Evolutionary conservation across 768 basidiomycete genomes (phyloP).

Genomic region (button mushroom (Agaricus bisporus)): DNA sequence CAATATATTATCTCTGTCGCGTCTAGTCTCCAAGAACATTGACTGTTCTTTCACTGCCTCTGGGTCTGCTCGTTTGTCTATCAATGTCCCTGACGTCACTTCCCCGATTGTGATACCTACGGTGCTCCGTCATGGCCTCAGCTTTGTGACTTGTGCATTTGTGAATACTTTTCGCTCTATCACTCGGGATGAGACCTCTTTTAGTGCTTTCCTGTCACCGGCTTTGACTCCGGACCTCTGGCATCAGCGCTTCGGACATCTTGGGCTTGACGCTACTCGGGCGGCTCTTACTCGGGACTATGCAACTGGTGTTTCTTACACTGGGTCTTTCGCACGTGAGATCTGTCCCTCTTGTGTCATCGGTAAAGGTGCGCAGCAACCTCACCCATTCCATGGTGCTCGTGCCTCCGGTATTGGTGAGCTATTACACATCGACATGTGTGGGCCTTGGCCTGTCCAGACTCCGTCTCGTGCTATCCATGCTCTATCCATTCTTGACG

Average conservation of each 20-base stretch:
- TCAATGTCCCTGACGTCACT: neutral
- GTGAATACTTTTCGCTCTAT: neutral
- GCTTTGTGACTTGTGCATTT: neutral
- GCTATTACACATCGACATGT: constrained; percentile 20
- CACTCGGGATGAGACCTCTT: neutral
- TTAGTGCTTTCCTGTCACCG: neutral
- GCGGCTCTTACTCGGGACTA: constrained; percentile 14
- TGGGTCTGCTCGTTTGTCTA: constrained; percentile 2
- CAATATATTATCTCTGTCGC: constrained; percentile 19
- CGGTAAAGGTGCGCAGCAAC: constrained; percentile 17
- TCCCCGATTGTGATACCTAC: neutral
- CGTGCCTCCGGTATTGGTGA: constrained; percentile 13
- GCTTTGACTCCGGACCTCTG: constrained; percentile 13
- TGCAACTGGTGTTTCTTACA: constrained; percentile 12
- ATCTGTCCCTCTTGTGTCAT: constrained; percentile 19
- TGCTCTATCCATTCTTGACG: constrained; percentile 15
- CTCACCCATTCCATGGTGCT: constrained; percentile 9
- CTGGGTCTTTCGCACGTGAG: neutral
- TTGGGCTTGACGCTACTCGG: constrained; percentile 14
- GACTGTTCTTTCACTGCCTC: neutral
- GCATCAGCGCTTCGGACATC: constrained; percentile 22
- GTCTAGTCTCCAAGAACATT: constrained; percentile 11
- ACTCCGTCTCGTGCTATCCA: constrained; percentile 15
- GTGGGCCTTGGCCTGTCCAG: constrained; percentile 18
- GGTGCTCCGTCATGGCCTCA: neutral